Percentiles rank a stretch among this genome's conserved stretches.
Evolutionary conservation across 2,329 filamentous ascomycete genomes (phyloP).

Genomic region (Drechslera avenae): DNA sequence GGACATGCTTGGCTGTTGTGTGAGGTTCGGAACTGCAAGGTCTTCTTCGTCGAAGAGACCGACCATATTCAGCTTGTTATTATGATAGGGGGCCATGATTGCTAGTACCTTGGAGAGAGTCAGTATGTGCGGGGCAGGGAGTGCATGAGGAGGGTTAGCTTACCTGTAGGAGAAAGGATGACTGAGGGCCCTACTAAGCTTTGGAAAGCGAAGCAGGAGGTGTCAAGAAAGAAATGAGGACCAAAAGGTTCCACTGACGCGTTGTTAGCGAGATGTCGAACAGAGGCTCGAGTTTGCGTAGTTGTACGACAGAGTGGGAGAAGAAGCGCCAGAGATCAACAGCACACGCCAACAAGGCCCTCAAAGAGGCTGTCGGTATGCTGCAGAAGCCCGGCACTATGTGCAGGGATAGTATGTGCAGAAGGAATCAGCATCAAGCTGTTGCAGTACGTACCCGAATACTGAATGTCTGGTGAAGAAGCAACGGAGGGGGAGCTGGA

Average conservation of each 20-base stretch:
- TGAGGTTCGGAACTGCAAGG: background rate
- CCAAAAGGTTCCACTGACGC: background rate
- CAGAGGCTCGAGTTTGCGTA: background rate
- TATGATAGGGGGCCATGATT: constrained; percentile 16
- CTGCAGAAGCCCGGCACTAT: background rate
- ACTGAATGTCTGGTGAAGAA: background rate
- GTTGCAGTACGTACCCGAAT: constrained; percentile 6
- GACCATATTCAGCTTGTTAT: constrained; percentile 20
- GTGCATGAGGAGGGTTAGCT: background rate
- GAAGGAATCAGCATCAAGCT: background rate
- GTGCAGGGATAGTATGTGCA: background rate
- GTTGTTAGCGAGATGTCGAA: constrained; percentile 1
- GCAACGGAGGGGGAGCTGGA: background rate
- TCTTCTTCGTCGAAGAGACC: constrained; percentile 11
- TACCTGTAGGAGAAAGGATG: background rate
- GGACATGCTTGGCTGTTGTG: background rate
- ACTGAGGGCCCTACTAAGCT: background rate
- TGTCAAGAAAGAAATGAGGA: background rate
- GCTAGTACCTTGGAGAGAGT: background rate
- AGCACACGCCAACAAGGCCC: background rate
- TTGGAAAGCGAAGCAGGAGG: background rate
- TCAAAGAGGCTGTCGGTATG: background rate
- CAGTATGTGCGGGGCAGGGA: background rate
- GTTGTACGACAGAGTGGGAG: background rate
- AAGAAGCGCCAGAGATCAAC: background rate